Conservation (phyloP, 208 protist genomes). For the Crithidia sp. region DNA sequence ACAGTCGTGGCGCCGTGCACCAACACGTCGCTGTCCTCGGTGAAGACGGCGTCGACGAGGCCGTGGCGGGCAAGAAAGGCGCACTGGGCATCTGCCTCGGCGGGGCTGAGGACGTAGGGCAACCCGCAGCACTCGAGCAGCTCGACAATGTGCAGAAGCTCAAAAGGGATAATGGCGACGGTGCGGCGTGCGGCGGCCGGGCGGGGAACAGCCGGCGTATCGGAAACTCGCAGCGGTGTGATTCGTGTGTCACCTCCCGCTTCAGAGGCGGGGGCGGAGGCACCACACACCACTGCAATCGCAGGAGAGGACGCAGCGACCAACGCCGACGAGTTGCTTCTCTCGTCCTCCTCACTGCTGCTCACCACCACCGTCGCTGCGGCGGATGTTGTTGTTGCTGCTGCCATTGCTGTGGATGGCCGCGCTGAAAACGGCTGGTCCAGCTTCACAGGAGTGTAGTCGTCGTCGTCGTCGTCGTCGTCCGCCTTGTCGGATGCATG, state of each 20-base stretch:
- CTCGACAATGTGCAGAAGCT: slow-evolving; percentile 75
- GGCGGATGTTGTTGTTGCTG: not conserved
- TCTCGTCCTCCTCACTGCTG: slow-evolving; percentile 12
- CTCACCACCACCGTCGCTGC: not conserved
- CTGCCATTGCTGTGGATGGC: not conserved
- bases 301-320: not conserved
- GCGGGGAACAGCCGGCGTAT: not conserved
- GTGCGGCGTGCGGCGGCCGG: not conserved
- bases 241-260: not conserved
- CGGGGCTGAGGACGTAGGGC: slow-evolving; percentile 86
- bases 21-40: slow-evolving; percentile 96
- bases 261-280: not conserved
- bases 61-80: slow-evolving; percentile 75
- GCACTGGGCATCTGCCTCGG: slow-evolving; percentile 95
- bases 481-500: not conserved
- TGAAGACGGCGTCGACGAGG: slow-evolving; percentile 95
- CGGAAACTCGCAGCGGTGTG: not conserved
- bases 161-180: slow-evolving; percentile 51
- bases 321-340: not conserved
- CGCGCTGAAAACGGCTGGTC: not conserved
- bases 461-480: slow-evolving; percentile 19
- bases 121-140: slow-evolving; percentile 88
- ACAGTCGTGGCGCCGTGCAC: slow-evolving; percentile 94
- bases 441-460: slow-evolving; percentile 39
- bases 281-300: not conserved